Evolutionary conservation across 1,139 yeast genomes (phyloP), one percentile per base, ranked within the genome.

Genomic region (Sugiyamaella grinbergsii): DNA sequence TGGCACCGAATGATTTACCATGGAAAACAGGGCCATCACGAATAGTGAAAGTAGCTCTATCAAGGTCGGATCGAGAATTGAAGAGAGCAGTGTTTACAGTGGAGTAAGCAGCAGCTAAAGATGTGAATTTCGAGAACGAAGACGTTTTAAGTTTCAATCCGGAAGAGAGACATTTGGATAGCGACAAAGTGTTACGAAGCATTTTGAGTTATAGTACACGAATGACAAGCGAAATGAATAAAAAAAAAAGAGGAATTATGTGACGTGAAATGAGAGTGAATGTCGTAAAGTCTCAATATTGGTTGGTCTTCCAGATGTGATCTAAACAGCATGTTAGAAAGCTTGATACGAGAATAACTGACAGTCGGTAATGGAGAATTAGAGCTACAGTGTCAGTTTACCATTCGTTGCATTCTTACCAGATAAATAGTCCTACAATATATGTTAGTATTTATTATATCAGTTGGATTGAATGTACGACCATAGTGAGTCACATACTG

Each of bases 1-100:
- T 82, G 48, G 98, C 96, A 65, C 98, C 98, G 66, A 93, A 93
- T 1, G 98, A 91, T 65, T 81, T 83, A 40, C 98, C 98, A 63
- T 80, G 82, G 76, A 89, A 91, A 38, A 89, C 85, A 23, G 98
- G 98, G 19, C 98, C 98, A 67, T 90, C 87, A 67, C 91, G 82
- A 63, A 93, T 84, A 33, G 96, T 85, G 63, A 91, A 80, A 36
- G 95, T 89, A 53, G 98, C 98, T 19, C 63, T 34, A 34, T 43
- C 47, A 13, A 43, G 41, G 16, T 43, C 47, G n/a, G 41, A 34
- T 13, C 39, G 38, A 24, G 46, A 42, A 29, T 42, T 42, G 39
- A 32, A 42, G 20, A 33, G 39, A 24, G 46, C 46, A 20, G 32
- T 32, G 15, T 42, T 33, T 11, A 40, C 32, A 13, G 46, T 33